These are phyloP conservation scores for Eimeria acervulina DNA, from an alignment of 169 alveolate genomes.

Conservation along the genomic window DNA sequence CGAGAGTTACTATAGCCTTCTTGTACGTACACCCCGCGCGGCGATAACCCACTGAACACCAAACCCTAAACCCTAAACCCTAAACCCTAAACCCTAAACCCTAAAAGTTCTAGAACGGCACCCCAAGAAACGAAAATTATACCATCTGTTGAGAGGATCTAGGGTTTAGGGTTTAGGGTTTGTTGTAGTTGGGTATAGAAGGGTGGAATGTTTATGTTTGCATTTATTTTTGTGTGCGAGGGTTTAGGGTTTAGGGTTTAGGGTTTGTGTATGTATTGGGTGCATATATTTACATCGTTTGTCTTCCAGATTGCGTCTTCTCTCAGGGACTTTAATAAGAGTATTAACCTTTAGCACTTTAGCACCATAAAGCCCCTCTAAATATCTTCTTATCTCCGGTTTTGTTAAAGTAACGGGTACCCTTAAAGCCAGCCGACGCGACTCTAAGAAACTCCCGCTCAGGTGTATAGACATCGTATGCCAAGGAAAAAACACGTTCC, in stretches of 20 bases:
- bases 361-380: slow-evolving; percentile 91
- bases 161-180: slow-evolving; percentile 23
- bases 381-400: slow-evolving; percentile 92
- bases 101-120: background rate
- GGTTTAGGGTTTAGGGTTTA: slow-evolving; percentile 36
- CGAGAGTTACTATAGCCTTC: slow-evolving; percentile 93
- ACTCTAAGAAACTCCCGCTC: slow-evolving; percentile 92
- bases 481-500: slow-evolving; percentile 95
- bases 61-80: slow-evolving; percentile 24
- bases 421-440: slow-evolving; percentile 91
- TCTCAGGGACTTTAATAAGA: slow-evolving; percentile 90
- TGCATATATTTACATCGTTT: background rate
- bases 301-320: slow-evolving; percentile 29
- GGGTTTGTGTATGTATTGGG: too few species aligned
- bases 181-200: background rate
- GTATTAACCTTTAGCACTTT: slow-evolving; percentile 92
- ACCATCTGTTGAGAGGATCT: background rate
- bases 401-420: slow-evolving; percentile 94
- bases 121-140: background rate
- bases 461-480: slow-evolving; percentile 90
- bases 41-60: slow-evolving; percentile 88
- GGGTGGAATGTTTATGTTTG: background rate
- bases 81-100: slow-evolving; percentile 19
- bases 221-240: background rate
- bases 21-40: slow-evolving; percentile 93